These are phyloP conservation scores for Candida ascalaphidarum DNA, from an alignment of 805 yeast genomes.

Conservation along the genomic window DNA sequence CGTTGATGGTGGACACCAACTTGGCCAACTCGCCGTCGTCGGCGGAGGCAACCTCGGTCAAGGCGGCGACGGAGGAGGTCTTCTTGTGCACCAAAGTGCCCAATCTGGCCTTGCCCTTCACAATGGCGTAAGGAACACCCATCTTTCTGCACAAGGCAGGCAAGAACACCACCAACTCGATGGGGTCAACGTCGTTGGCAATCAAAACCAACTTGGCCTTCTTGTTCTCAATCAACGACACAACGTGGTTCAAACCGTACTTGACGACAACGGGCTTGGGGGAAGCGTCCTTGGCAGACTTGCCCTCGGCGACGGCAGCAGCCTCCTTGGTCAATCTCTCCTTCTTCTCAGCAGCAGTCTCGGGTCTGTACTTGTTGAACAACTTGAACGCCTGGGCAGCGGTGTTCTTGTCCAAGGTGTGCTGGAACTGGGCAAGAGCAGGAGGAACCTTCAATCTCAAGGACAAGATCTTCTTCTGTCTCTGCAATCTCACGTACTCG, in stretches of 20 bases:
- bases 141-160: constrained; percentile 99
- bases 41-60: constrained; percentile 90
- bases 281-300: constrained; percentile 92
- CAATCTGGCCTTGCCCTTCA: constrained; percentile 97
- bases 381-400: constrained; percentile 96
- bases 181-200: constrained; percentile 99
- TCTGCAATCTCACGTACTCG: constrained; percentile 94
- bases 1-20: constrained; percentile 85
- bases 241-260: constrained; percentile 99
- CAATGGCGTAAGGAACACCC: constrained; percentile 99
- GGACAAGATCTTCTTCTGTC: constrained; percentile 95
- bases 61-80: constrained; percentile 94
- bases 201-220: constrained; percentile 95
- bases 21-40: constrained; percentile 94
- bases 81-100: constrained; percentile 97
- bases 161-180: constrained; percentile 92
- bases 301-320: constrained; percentile 97
- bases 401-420: constrained; percentile 96
- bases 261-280: constrained; percentile 95
- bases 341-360: constrained; percentile 95
- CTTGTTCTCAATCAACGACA: constrained; percentile 94
- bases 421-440: constrained; percentile 92
- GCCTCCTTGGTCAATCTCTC: constrained; percentile 99
- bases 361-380: constrained; percentile 99
- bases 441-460: constrained; percentile 99